phyloP scores from a whole-genome alignment of 1,284 basidiomycete genomes.

The Cronartium quercuum region DNA sequence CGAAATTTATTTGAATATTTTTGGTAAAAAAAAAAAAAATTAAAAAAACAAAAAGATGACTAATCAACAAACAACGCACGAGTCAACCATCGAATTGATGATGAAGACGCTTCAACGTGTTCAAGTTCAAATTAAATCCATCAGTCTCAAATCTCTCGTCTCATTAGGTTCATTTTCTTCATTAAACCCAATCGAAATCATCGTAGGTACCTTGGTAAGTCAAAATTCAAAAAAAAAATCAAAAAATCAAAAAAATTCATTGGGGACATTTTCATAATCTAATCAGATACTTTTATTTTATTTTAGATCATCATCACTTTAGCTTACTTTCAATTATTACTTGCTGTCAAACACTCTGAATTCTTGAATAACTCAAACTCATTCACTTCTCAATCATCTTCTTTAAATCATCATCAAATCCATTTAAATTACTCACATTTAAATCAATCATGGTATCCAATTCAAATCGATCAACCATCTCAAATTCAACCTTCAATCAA shows the following conservation, averaged over 20 bases:
- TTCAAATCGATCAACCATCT: not conserved
- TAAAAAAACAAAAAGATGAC: no score
- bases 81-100: not conserved
- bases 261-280: not conserved
- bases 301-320: constrained; percentile 48
- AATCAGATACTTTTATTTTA: not conserved
- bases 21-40: no score
- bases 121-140: not conserved
- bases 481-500: not conserved
- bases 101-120: not conserved
- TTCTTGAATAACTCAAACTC: constrained; percentile 40
- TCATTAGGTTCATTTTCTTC: constrained; percentile 3
- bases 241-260: not conserved
- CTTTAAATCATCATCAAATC: not conserved
- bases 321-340: constrained; percentile 49
- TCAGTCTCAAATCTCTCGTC: not conserved
- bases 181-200: constrained; percentile 31
- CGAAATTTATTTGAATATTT: no score
- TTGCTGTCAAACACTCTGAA: constrained; percentile 48
- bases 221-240: no score
- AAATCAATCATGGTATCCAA: not conserved
- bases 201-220: constrained; percentile 30
- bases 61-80: not conserved
- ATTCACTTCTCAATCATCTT: not conserved
- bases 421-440: not conserved